Conservation (phyloP, 768 basidiomycete genomes). For the Lyophyllum atratum region DNA sequence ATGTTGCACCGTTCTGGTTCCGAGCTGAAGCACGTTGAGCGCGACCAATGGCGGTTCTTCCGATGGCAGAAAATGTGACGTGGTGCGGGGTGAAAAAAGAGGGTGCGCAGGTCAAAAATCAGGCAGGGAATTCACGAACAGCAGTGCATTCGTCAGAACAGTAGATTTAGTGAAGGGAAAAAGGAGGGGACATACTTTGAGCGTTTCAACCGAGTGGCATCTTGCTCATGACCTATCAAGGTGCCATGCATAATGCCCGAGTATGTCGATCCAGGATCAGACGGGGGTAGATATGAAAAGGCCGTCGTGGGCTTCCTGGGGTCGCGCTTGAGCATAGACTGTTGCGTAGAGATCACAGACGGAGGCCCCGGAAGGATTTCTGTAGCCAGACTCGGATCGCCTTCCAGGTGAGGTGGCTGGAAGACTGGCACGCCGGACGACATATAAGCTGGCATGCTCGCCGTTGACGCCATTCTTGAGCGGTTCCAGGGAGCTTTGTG, state of each 20-base stretch:
- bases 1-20: slow-evolving; percentile 50
- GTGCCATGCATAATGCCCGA: slow-evolving; percentile 72
- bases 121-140: slow-evolving; percentile 15
- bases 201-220: slow-evolving; percentile 72
- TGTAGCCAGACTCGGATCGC: slow-evolving; percentile 80
- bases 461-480: slow-evolving; percentile 69
- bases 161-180: slow-evolving; percentile 10
- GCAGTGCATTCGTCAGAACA: slow-evolving; percentile 23
- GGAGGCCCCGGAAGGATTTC: slow-evolving; percentile 91
- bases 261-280: slow-evolving; percentile 89
- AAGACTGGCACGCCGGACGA: slow-evolving; percentile 70
- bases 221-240: slow-evolving; percentile 62
- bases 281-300: slow-evolving; percentile 79
- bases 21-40: slow-evolving; percentile 76
- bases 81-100: slow-evolving; percentile 21
- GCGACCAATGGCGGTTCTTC: slow-evolving; percentile 61
- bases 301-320: slow-evolving; percentile 70
- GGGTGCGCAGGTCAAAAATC: slow-evolving; percentile 21
- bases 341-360: slow-evolving; percentile 68
- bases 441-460: slow-evolving; percentile 71
- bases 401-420: slow-evolving; percentile 81
- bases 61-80: slow-evolving; percentile 17
- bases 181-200: slow-evolving; percentile 55
- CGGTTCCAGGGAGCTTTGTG: slow-evolving; percentile 20
- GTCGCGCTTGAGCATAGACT: slow-evolving; percentile 75